Conservation (phyloP, 129 eudicot genomes). For the Flaveria robusta region DNA sequence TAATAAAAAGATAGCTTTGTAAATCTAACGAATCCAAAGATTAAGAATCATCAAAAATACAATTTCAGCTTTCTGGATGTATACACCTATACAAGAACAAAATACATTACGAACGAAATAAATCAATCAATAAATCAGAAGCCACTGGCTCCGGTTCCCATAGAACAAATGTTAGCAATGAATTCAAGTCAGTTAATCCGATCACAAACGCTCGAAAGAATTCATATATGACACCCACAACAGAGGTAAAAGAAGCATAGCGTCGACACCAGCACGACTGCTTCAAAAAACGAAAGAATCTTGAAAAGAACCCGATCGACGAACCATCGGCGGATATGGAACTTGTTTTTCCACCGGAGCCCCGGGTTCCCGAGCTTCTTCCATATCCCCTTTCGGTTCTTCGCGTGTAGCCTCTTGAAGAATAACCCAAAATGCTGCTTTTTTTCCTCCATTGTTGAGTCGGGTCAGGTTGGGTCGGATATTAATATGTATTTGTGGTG, state of each 20-base stretch:
- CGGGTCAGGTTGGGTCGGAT: not conserved
- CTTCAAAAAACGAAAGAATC: slow-evolving; percentile 54
- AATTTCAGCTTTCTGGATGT: not conserved
- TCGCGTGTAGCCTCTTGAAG: slow-evolving; percentile 43
- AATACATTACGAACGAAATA: not conserved
- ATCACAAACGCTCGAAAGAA: not conserved
- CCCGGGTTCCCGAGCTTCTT: slow-evolving; percentile 40
- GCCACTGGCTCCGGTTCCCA: not conserved
- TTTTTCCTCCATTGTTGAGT: slow-evolving; percentile 18
- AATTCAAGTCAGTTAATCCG: not conserved
- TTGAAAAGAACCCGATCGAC: slow-evolving; percentile 57
- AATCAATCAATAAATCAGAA: slow-evolving; percentile 13
- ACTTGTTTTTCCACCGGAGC: slow-evolving; percentile 43
- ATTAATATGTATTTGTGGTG: not conserved
- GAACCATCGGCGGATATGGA: slow-evolving; percentile 45
- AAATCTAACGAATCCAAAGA: not conserved
- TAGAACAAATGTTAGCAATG: not conserved
- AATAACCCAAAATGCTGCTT: slow-evolving; percentile 30
- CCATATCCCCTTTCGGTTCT: slow-evolving; percentile 37
- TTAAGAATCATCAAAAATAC: not conserved
- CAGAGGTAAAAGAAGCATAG: slow-evolving; percentile 66
- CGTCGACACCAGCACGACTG: slow-evolving; percentile 50
- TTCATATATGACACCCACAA: slow-evolving; percentile 61
- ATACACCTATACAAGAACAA: slow-evolving; percentile 18
- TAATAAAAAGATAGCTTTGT: too few species aligned